Base-by-base conservation (phyloP, 805 yeast genomes). In the Debaryomyces maramus region DNA sequence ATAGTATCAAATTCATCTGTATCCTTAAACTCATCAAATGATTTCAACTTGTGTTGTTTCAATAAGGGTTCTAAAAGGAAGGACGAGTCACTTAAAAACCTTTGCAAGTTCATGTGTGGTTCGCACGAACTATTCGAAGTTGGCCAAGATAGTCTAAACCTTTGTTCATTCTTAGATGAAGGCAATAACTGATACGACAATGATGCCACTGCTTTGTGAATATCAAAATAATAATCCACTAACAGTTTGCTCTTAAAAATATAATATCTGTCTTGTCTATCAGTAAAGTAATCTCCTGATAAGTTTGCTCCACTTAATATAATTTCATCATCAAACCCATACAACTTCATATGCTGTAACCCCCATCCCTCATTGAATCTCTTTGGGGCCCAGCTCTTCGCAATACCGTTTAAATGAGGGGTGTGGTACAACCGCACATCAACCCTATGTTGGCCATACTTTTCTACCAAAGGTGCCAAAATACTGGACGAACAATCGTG, bases 321-420 rank as follows among this genome's bases (percentile, higher is more conserved):
- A 30, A 93, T 80, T 56, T 90, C 96, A 53, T 88, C 80, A 60
- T 93, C 99, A 53, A 90, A 81, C 1, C 99, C 99, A 60, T 93
- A 93, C 20, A 93, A 75, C 60, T 93, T 93, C 98, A 93, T 93
- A 58, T 93, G 99, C 61, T 93, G 99, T 37, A 93, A 73, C 0
- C 99, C 99, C 65, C 75, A 78, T 3, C 95, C 90, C 65, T 93
- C 99, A 61, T 90, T 89, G 47, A 91, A 72, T 46, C 99, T 74
- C 43, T 77, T 83, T 0, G 99, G 99, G 3, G 88, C 72, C 32
- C 85, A 33, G 6, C 64, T 49, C 54, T 82, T 81, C 41, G 78
- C 75, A 43, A 87, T 55, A 0, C 95, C 95, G 28, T 75, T 67
- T 49, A 87, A 72, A 46, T 83, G 83, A 0, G 99, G 99, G 0